Conservation (phyloP, 108 stramenopile genomes). For the Licmophora abbreviata region DNA sequence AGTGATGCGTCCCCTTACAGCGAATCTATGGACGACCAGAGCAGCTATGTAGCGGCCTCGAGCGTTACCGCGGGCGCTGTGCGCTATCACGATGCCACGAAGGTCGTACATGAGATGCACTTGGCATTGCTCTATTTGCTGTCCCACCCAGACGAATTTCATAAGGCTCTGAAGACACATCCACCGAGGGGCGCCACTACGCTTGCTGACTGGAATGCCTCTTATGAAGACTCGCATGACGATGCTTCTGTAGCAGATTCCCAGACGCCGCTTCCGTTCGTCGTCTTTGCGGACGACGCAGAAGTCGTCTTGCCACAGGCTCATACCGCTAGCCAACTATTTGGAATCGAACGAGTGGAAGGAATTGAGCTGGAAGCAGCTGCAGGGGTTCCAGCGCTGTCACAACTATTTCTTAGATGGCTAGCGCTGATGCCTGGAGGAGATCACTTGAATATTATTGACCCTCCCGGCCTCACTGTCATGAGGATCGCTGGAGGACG, state of each 20-base stretch:
- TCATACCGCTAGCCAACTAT: conserved; percentile 78
- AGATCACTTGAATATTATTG: conserved; percentile 81
- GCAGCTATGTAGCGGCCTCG: conserved; percentile 1
- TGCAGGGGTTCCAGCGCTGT: conserved; percentile 63
- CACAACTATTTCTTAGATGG: conserved; percentile 77
- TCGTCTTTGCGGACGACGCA: conserved; percentile 78
- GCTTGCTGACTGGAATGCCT: conserved; percentile 55
- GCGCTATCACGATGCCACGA: conserved; percentile 49
- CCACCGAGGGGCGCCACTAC: conserved; percentile 44
- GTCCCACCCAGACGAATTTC: conserved; percentile 69
- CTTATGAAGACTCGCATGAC: conserved; percentile 42
- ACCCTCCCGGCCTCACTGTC: conserved; percentile 82
- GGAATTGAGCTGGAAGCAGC: conserved; percentile 87
- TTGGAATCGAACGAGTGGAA: conserved; percentile 71
- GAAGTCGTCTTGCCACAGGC: conserved; percentile 84
- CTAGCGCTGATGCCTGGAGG: conserved; percentile 86
- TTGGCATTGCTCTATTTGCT: conserved; percentile 56
- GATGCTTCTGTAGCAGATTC: conserved; percentile 2
- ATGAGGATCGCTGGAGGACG: conserved; percentile 85
- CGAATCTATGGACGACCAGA: conserved; percentile 1
- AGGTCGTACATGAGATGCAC: conserved; percentile 69
- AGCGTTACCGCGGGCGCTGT: conserved; percentile 1
- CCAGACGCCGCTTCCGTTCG: conserved; percentile 60
- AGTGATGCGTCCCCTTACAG: not conserved
- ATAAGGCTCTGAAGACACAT: conserved; percentile 43